A percentile compares a stretch with the other conserved stretches of the same genome.
Conservation (phyloP, 352 stramenopile genomes). For the Globisporangium recalcitrans region DNA sequence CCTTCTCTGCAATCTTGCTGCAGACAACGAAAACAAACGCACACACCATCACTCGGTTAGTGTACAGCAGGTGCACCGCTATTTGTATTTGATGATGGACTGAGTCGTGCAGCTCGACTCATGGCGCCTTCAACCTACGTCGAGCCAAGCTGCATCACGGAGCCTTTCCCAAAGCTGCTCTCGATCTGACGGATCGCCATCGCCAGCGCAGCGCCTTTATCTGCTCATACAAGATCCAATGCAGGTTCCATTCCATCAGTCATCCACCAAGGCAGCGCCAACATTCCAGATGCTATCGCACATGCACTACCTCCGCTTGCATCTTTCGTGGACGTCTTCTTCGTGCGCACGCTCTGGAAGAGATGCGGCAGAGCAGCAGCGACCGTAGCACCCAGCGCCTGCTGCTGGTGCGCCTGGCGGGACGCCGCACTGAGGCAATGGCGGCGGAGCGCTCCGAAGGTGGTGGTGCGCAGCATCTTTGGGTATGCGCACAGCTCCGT, state of each 20-base stretch:
- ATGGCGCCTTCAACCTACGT: slow-evolving; percentile 33
- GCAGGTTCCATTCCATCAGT: background rate
- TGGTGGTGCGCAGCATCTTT: slow-evolving; percentile 1
- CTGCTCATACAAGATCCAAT: slow-evolving; percentile 21
- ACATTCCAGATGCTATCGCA: background rate
- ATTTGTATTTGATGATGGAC: background rate
- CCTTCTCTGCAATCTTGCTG: slow-evolving; percentile 79
- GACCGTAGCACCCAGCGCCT: background rate
- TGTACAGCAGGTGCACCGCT: background rate
- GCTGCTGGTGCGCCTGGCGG: background rate
- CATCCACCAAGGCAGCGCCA: background rate
- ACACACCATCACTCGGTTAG: background rate
- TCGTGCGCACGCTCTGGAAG: slow-evolving; percentile 15
- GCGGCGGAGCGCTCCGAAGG: background rate
- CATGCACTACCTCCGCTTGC: slow-evolving; percentile 8
- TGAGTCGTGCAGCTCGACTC: no score
- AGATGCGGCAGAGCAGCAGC: background rate
- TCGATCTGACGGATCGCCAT: slow-evolving; percentile 96
- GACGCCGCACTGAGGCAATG: background rate
- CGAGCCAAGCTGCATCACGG: slow-evolving; percentile 95
- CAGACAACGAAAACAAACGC: background rate
- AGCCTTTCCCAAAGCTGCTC: slow-evolving; percentile 94
- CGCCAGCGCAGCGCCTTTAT: slow-evolving; percentile 85
- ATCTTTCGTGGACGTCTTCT: slow-evolving; percentile 18
- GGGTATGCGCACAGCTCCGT: background rate